Percentiles rank a stretch among this genome's conserved stretches.
These are phyloP conservation scores for Coemansia erecta DNA, from an alignment of 192 early-diverging fungal genomes.

Conservation along the genomic window DNA sequence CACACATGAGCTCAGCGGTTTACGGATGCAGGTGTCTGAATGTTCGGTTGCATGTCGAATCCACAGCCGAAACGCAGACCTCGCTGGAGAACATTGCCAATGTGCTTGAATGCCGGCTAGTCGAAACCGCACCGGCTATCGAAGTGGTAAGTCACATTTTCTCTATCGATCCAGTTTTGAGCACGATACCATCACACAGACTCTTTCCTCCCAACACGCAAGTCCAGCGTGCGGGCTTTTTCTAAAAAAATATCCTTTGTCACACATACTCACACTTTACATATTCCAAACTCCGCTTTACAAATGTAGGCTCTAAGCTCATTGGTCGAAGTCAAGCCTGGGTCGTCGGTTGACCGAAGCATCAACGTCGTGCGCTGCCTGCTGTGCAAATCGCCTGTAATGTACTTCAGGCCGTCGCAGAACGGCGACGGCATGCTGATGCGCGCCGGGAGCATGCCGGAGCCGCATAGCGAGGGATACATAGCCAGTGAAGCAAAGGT, in stretches of 20 bases:
- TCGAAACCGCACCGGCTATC: slow-evolving; percentile 18
- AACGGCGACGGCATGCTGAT: no score
- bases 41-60: slow-evolving; percentile 26
- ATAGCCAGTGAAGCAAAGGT: slow-evolving; percentile 22
- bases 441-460: slow-evolving; percentile 11
- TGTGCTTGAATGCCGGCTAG: slow-evolving; percentile 40
- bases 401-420: slow-evolving; percentile 21
- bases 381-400: slow-evolving; percentile 39
- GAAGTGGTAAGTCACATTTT: slow-evolving; percentile 29
- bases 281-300: neutral
- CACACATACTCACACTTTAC: neutral
- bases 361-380: slow-evolving; percentile 48
- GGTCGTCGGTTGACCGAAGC: slow-evolving; percentile 49
- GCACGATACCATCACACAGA: neutral
- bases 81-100: slow-evolving; percentile 37
- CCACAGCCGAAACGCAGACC: slow-evolving; percentile 20
- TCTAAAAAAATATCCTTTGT: neutral
- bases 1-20: neutral
- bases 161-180: neutral
- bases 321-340: slow-evolving; percentile 43
- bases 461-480: slow-evolving; percentile 21
- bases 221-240: no score
- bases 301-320: slow-evolving; percentile 26
- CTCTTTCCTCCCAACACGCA: no score
- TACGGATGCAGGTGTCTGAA: slow-evolving; percentile 43